Base-by-base conservation (phyloP, 306 rosid species). In the Sphenostylis stenocarpa region DNA sequence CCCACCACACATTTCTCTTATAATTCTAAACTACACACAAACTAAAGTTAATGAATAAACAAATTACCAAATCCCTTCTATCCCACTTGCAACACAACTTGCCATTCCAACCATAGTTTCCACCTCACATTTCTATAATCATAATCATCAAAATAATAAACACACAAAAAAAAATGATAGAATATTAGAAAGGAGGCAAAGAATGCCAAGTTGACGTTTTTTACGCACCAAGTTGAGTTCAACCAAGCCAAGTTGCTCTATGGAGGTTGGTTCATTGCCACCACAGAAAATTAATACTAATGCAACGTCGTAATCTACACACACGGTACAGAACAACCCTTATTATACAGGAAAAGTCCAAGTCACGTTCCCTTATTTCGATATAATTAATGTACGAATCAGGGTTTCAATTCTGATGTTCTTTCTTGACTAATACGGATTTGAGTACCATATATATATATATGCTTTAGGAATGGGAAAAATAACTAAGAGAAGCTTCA, bases 31-130 rank as follows among this genome's bases (percentile, higher is more conserved):
- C 47, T 53, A 53, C 13, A 51, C 19, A 47, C 39, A 61, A 51
- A 51, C 73, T 38, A 63, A 55, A 56, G 75, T 64, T 39, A n/a
- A 51, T 0, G 72, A 14, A 34, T 63, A 39, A 75, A 72, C 38
- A 67, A 67, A 75, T 61, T 73, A 64, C 33, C 67, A 73, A 80
- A 44, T 39, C 63, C 79, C 67, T 77, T 78, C n/a, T 61, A 80
- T 77, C 78, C 93, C 82, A 89, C 90, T 88, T 86, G 90, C 88
- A 82, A 23, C 5, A 74, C 90, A 89, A 86, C 87, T 86, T 89
- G 89, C 84, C 28, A 21, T 29, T 60, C 47, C 70, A 38, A 49
- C 62, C 15, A 64, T 29, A 2, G 5, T 69, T 69, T 77, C 73
- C 63, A 38, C 72, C 34, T 8, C 12, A 64, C 43, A 29, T 47